A percentile compares a stretch with the other conserved stretches of the same genome.
Conservation (phyloP, 192 early-diverging fungal species). For the Entophlyctis luteolus region DNA sequence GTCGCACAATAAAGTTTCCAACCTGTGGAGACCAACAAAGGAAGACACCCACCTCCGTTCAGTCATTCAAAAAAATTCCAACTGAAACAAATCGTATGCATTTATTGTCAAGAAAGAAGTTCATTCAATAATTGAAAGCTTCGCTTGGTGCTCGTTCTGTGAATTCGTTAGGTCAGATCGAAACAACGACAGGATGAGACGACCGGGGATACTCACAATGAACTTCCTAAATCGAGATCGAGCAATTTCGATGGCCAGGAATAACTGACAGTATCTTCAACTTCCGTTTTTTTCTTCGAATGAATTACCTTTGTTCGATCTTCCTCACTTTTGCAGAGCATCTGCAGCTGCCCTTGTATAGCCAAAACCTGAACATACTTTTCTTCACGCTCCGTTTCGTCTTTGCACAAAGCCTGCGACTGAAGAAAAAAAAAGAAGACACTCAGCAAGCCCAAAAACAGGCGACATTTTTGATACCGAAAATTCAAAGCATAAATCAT, state of each 20-base stretch:
- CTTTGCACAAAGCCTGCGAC: neutral
- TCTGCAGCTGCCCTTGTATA: slow-evolving; percentile 5
- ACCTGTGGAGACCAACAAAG: too few relatives aligned
- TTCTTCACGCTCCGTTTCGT: neutral
- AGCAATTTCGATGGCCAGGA: slow-evolving; percentile 7
- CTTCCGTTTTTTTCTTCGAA: neutral
- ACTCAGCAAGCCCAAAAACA: too few relatives aligned
- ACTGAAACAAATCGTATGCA: too few relatives aligned
- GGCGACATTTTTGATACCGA: too few relatives aligned
- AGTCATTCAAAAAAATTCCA: too few relatives aligned
- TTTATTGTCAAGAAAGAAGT: too few relatives aligned
- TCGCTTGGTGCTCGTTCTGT: neutral
- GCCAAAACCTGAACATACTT: neutral
- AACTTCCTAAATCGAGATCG: neutral
- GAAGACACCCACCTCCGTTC: too few relatives aligned
- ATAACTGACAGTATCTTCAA: neutral
- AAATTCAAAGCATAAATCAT: slow-evolving; percentile 12
- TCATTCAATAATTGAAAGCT: too few relatives aligned
- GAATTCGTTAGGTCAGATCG: neutral
- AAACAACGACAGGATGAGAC: neutral
- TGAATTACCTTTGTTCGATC: slow-evolving; percentile 6
- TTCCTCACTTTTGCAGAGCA: neutral
- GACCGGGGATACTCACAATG: too few relatives aligned
- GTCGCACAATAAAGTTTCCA: too few relatives aligned
- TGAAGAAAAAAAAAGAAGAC: too few relatives aligned